phyloP scores from a whole-genome alignment of 2,329 filamentous ascomycete genomes.

The Aspergillus sp. region DNA sequence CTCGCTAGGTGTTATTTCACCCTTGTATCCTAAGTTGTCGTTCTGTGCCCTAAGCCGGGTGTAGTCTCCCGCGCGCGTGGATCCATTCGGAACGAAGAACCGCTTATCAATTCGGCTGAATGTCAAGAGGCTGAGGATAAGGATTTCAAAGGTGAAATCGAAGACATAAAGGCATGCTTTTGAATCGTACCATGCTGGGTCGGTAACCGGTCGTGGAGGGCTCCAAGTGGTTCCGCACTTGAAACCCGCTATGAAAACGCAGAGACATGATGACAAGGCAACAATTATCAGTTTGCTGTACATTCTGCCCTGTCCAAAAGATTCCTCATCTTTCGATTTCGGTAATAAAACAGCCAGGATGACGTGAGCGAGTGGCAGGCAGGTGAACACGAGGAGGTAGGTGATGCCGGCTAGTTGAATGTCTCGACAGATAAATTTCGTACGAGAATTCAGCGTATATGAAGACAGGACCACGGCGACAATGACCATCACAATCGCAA shows the following conservation, averaged over 20 bases:
- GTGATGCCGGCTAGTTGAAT: conserved; percentile 57
- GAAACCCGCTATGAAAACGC: conserved; percentile 58
- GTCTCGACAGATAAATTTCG: conserved; percentile 45
- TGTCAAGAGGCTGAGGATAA: conserved; percentile 60
- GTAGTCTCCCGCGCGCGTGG: conserved; percentile 12
- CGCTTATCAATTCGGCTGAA: conserved; percentile 62
- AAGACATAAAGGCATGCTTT: conserved; percentile 72
- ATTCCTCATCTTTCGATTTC: conserved; percentile 39
- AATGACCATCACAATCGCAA: conserved; percentile 59
- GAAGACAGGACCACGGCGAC: conserved; percentile 55
- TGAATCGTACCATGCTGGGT: conserved; percentile 62
- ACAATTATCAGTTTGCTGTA: conserved; percentile 60
- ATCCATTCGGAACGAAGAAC: conserved; percentile 65
- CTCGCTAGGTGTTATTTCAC: no score
- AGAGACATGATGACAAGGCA: conserved; percentile 48
- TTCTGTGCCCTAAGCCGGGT: no score
- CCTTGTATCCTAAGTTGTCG: no score
- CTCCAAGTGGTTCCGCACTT: conserved; percentile 54
- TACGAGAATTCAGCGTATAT: conserved; percentile 53
- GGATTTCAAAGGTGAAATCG: conserved; percentile 65
- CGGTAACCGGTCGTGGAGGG: conserved; percentile 37
- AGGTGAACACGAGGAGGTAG: conserved; percentile 57
- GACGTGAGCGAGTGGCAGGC: conserved; percentile 56
- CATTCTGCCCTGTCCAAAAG: conserved; percentile 61
- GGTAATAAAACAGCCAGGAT: conserved; percentile 41